These are phyloP conservation scores for Kuraishia cidri DNA, from an alignment of 805 yeast species.

Conservation along the genomic window DNA sequence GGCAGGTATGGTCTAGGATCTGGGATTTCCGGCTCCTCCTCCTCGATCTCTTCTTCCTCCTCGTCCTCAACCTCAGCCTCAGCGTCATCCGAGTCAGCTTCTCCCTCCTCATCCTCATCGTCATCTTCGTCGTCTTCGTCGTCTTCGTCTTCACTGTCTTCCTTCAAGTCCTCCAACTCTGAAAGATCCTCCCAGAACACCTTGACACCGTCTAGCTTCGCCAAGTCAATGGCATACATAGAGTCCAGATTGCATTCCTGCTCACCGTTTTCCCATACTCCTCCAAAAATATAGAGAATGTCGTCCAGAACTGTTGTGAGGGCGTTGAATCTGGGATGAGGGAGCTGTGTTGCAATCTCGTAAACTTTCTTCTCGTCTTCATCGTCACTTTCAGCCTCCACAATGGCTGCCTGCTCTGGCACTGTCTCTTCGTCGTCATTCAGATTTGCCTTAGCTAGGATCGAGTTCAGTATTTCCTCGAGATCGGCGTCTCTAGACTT, in stretches of 20 bases:
- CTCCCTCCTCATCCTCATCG: slow-evolving; percentile 56
- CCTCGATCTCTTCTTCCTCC: slow-evolving; percentile 54
- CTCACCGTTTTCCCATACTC: slow-evolving; percentile 84
- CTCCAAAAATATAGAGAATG: slow-evolving; percentile 77
- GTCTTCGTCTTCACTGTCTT: slow-evolving; percentile 57
- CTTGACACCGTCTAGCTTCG: slow-evolving; percentile 79
- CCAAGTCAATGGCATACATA: slow-evolving; percentile 77
- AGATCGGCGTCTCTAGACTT: slow-evolving; percentile 68
- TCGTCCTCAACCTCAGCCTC: slow-evolving; percentile 61
- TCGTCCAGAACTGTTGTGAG: slow-evolving; percentile 82
- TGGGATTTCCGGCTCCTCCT: slow-evolving; percentile 62
- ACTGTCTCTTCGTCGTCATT: slow-evolving; percentile 42
- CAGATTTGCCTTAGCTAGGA: slow-evolving; percentile 65
- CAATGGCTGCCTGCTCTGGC: slow-evolving; percentile 19
- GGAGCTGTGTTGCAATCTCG: slow-evolving; percentile 52
- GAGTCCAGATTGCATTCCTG: slow-evolving; percentile 80
- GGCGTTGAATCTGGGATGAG: slow-evolving; percentile 87
- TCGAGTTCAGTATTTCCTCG: slow-evolving; percentile 70
- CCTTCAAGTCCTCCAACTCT: slow-evolving; percentile 43
- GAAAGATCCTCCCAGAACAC: slow-evolving; percentile 83
- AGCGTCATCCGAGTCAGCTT: slow-evolving; percentile 31
- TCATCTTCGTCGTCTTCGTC: slow-evolving; percentile 65
- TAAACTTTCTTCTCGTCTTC: slow-evolving; percentile 29
- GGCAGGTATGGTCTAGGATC: slow-evolving; percentile 96
- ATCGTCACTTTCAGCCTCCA: too few species aligned